Percentiles rank a stretch among this genome's conserved stretches.
Evolutionary conservation across 1,284 basidiomycete species (phyloP).

Genomic region (Ganoderma leucocontextum): DNA sequence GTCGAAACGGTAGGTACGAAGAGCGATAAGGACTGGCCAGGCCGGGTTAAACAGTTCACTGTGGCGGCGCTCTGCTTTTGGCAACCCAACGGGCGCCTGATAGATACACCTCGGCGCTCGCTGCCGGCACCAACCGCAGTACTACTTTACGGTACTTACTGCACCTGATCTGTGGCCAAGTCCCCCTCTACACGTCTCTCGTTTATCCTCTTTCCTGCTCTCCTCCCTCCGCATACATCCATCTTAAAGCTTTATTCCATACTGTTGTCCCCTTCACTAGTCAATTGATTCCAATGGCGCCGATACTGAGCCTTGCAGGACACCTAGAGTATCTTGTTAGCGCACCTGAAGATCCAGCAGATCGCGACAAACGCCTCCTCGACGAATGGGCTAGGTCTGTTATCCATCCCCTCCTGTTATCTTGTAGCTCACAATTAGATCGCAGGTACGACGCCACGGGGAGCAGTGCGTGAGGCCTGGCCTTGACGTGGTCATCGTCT

Average conservation of each 20-base stretch:
- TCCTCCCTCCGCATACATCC: background rate
- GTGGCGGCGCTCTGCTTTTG: background rate
- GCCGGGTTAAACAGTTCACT: background rate
- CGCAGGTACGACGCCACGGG: conserved; percentile 22
- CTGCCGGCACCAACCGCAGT: background rate
- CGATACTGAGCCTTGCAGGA: conserved; percentile 16
- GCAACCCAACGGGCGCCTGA: background rate
- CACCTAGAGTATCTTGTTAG: conserved; percentile 45
- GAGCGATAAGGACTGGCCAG: background rate
- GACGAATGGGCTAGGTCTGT: conserved; percentile 49
- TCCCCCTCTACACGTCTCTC: background rate
- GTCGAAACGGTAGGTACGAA: background rate
- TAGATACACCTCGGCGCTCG: background rate
- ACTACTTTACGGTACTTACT: background rate
- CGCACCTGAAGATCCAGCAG: conserved; percentile 39
- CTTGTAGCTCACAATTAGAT: conserved; percentile 9
- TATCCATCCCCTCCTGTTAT: background rate
- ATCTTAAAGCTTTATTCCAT: background rate
- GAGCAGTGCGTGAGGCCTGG: conserved; percentile 18
- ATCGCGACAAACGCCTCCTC: conserved; percentile 42
- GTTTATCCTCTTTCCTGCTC: background rate
- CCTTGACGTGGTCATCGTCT: background rate
- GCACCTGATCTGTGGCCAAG: background rate
- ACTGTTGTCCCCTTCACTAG: background rate
- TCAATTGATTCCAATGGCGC: conserved; percentile 27